Base-by-base conservation (phyloP, 23 red algal species). In the Gracilaria gracilis region DNA sequence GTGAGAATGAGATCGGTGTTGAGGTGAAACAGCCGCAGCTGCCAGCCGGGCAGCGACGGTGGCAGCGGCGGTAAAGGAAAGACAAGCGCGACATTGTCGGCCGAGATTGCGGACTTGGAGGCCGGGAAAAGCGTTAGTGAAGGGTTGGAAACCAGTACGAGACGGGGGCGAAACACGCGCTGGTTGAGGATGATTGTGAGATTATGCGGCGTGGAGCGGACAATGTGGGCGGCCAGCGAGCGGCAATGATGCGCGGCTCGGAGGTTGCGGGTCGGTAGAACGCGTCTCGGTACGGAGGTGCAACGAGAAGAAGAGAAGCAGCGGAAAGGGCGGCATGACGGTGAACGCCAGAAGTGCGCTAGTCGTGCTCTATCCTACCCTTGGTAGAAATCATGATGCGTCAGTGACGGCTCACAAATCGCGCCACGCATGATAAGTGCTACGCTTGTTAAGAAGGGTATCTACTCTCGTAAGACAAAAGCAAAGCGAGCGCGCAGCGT, bases 161-260 rank as follows among this genome's bases (percentile, higher is more conserved):
- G 34, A 20, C 40, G 72, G 14, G 72, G 40, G 16, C 46, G 38
- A 28, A 46, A 20, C 13, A 50, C 39, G 0, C 40, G 72, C 4
- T 1, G n/a, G 24, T 34, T 20, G 4, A 77, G 8, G 72, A 31
- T 20, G 38, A 77, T 19, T 2, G 72, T 49, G 40, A 77, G 6
- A 14, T 77, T 77, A 42, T 77, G 72, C 25, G 72, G 72, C n/a
- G 27, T 17, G 72, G 39, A 21, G 72, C 72, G 72, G 72, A 49
- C 23, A 77, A 17, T 19, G 72, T 27, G 27, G 40, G 25, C 38
- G 72, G 46, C 40, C n/a, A 50, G 1, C 9, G 7, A 4, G 46
- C 42, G 14, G 72, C 23, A 7, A 77, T n/a, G 38, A 77, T 11
- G 42, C 42, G 42, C 42, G 42, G 42, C 42, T 4, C 5, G 42